Evolutionary conservation across 495 filamentous ascomycete species (phyloP).

Genomic region (Neurospora cerealis): DNA sequence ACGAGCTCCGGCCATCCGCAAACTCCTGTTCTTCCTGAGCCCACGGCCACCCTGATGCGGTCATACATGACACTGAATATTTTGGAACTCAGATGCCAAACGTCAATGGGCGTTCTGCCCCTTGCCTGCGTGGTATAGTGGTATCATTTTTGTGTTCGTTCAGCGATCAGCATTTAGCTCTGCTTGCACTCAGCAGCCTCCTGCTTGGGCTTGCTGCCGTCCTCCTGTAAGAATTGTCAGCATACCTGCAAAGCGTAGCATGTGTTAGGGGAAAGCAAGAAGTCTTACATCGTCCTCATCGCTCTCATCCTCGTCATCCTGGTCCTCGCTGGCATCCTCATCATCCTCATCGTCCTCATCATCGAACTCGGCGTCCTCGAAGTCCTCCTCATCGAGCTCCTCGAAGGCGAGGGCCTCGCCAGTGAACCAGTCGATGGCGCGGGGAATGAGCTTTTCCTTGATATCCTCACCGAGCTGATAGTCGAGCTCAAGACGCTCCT

Average conservation of each 20-base stretch:
- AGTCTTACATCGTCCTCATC: slow-evolving; percentile 77
- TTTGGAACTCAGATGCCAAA: slow-evolving; percentile 2
- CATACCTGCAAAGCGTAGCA: background rate
- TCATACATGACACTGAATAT: slow-evolving; percentile 6
- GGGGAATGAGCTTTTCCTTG: slow-evolving; percentile 99
- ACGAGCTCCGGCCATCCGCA: slow-evolving; percentile 2
- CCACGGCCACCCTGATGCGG: slow-evolving; percentile 1
- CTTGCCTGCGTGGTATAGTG: background rate
- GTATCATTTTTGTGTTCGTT: background rate
- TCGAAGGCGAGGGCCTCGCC: slow-evolving; percentile 97
- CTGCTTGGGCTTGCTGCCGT: slow-evolving; percentile 92
- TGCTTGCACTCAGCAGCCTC: slow-evolving; percentile 99
- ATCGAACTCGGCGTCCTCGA: slow-evolving; percentile 75
- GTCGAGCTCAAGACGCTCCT: slow-evolving; percentile 95
- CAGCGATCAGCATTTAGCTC: slow-evolving; percentile 52
- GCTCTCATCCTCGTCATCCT: slow-evolving; percentile 79
- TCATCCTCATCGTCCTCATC: slow-evolving; percentile 83
- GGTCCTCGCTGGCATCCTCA: slow-evolving; percentile 75
- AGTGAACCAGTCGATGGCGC: slow-evolving; percentile 99
- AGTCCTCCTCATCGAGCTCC: slow-evolving; percentile 83
- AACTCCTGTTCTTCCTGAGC: slow-evolving; percentile 5
- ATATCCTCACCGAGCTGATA: slow-evolving; percentile 99
- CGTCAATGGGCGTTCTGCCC: slow-evolving; percentile 1
- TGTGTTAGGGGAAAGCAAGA: background rate
- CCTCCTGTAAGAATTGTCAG: slow-evolving; percentile 52